These are phyloP conservation scores for Penicillium samsonianum DNA, from an alignment of 495 filamentous ascomycete species.

Conservation along the genomic window DNA sequence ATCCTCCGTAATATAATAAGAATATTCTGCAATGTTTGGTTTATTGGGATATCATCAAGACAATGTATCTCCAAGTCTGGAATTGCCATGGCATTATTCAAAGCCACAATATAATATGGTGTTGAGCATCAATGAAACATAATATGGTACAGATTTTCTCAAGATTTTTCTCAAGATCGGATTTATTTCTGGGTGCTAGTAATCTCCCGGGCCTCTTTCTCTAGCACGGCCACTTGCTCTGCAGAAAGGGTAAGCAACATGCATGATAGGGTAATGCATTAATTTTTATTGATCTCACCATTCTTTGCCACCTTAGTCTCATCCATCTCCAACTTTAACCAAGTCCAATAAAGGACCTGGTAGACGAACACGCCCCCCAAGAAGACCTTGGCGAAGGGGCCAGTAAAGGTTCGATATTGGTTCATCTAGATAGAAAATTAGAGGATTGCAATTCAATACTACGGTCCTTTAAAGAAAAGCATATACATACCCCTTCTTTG, in stretches of 20 bases:
- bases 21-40: background rate
- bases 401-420: conserved; percentile 78
- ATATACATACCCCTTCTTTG: conserved; percentile 28
- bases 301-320: conserved; percentile 66
- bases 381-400: conserved; percentile 82
- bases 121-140: conserved; percentile 1
- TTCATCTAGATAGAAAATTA: conserved; percentile 47
- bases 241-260: conserved; percentile 1
- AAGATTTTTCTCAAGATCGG: background rate
- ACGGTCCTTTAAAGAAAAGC: background rate
- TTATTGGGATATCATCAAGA: background rate
- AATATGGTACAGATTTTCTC: conserved; percentile 7
- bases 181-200: conserved; percentile 34
- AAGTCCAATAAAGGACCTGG: conserved; percentile 80
- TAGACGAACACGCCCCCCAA: conserved; percentile 86
- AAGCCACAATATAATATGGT: conserved; percentile 20
- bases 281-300: conserved; percentile 34
- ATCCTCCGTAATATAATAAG: conserved; percentile 3
- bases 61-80: background rate
- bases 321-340: conserved; percentile 82
- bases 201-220: conserved; percentile 46
- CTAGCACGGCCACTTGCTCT: conserved; percentile 47
- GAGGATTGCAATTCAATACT: background rate
- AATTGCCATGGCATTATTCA: background rate
- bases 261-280: background rate